Percentiles rank a stretch among this genome's conserved stretches.
phyloP scores from a whole-genome alignment of 768 basidiomycete genomes.

The Amanita rimosa region DNA sequence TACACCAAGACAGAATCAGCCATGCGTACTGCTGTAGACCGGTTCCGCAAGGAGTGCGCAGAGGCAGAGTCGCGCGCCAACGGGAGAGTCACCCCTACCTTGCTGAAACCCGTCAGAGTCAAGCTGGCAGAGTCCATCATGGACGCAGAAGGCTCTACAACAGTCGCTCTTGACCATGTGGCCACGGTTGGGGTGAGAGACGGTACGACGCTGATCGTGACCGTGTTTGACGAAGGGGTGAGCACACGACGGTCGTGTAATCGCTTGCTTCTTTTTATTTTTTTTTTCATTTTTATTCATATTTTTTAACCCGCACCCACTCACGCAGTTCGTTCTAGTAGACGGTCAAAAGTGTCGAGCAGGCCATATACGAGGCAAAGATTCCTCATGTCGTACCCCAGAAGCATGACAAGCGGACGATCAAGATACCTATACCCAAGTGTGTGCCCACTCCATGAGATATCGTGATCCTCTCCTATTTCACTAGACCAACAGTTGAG shows the following conservation, averaged over 20 bases:
- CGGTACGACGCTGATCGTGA: slow-evolving; percentile 61
- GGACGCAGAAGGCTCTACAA: slow-evolving; percentile 12
- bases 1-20: slow-evolving; percentile 50
- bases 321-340: slow-evolving; percentile 38
- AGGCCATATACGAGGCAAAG: slow-evolving; percentile 65
- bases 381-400: slow-evolving; percentile 67
- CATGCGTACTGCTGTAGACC: slow-evolving; percentile 58
- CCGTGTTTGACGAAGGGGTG: slow-evolving; percentile 72
- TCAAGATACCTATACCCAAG: slow-evolving; percentile 78
- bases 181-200: slow-evolving; percentile 77
- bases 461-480: not conserved
- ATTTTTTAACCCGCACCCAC: too few species aligned
- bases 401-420: slow-evolving; percentile 53
- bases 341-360: slow-evolving; percentile 68
- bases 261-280: too few species aligned
- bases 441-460: slow-evolving; percentile 15
- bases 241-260: too few species aligned
- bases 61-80: slow-evolving; percentile 57
- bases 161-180: slow-evolving; percentile 47
- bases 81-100: slow-evolving; percentile 64
- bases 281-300: too few species aligned
- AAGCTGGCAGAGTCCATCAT: slow-evolving; percentile 29
- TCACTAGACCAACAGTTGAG: slow-evolving; percentile 63
- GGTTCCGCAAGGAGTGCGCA: slow-evolving; percentile 72
- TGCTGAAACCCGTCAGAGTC: slow-evolving; percentile 62